Evolutionary conservation across 495 filamentous ascomycete genomes (phyloP), one percentile per base, ranked within the genome.

Genomic region (Aspergillus indologenus): DNA sequence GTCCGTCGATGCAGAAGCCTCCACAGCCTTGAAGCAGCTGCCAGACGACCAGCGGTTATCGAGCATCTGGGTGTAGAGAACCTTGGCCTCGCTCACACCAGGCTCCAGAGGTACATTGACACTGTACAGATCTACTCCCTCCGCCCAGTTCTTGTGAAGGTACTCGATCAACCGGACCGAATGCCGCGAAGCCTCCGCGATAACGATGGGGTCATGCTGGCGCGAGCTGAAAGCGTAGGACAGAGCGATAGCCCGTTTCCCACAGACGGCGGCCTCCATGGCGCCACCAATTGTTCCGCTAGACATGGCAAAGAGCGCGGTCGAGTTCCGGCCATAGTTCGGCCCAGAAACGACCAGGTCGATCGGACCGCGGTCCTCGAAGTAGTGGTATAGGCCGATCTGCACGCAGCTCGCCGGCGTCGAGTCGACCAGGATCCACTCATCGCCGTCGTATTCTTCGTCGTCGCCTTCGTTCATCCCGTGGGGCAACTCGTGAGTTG

Each of bases 261-360:
- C 84, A 64, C 90, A 96, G 0, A 91, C 82, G n/a, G 94, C 92
- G 11, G 88, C 93, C 74, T 98, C 94, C 72, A 98, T 81, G 0
- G 94, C 94, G 0, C 86, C 94, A 18, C 94, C 94, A 49, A 98
- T 76, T 0, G 94, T 98, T 20, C 94, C 94, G 45, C 86, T 90
- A 43, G 86, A 90, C 53, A 98, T 75, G n/a, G 88, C 87, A 65
- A 98, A 97, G 20, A 96, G 80, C 0, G 93, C 90, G 0, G 94
- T 98, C 3, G 89, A 90, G 73, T 98, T 98, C 42, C 93, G 79
- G 8, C 94, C 94, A 75, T 96, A 97, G 70, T 98, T 98, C 7
- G 94, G 94, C 1, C 94, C 94, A 14, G 83, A 88, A 5, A 98
- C 82, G 4, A 98, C 91, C 3, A 98, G 75, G 68, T 97, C 93